Evolutionary conservation across 208 protist genomes (phyloP), one percentile per base, ranked within the genome.

Genomic region (Balamuthia mandrillaris): DNA sequence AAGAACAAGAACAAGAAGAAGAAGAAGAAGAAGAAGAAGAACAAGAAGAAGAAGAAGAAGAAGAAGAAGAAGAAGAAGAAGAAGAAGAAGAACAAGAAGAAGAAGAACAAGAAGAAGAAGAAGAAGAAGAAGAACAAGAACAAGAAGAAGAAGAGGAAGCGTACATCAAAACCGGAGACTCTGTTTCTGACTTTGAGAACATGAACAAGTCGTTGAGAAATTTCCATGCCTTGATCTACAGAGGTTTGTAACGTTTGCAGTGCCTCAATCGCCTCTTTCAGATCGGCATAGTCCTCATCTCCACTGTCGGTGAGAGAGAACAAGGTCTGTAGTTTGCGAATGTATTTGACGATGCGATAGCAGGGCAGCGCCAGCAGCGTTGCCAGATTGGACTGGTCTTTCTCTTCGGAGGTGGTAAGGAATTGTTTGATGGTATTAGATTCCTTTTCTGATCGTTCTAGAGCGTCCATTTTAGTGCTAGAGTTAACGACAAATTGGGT

Each of bases 161-260:
- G 12, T 21, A 74, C 63, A 14, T 77, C 66, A 33, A 56, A 77
- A 24, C 66, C 66, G 1, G 49, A 45, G 21, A 77, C 44, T 29
- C 54, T 77, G 42, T 77, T 77, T 35, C 54, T 77, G 9, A 77
- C 66, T 39, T 56, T 54, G 41, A 77, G 66, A 3, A 77, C 66
- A 27, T 77, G 33, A 45, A 77, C 66, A 27, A 77, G 66, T 1
- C 29, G 66, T n/a, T 49, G 44, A 3, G 66, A 77, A 24, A 77
- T 77, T 24, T 77, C 66, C 66, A 77, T 54, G 66, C 66, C 54
- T 45, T 77, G 66, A 24, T 77, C 66, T 1, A 77, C 66, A 3
- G 66, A 77, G 0, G 66, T 37, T 18, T 77, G 66, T 1, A 77
- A 45, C 66, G 54, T 77, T 33, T 77, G 41, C 4, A 77, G 37